Evolutionary conservation across 257 asterid genomes (phyloP).

Genomic region (Dorcoceras hygrometricum): DNA sequence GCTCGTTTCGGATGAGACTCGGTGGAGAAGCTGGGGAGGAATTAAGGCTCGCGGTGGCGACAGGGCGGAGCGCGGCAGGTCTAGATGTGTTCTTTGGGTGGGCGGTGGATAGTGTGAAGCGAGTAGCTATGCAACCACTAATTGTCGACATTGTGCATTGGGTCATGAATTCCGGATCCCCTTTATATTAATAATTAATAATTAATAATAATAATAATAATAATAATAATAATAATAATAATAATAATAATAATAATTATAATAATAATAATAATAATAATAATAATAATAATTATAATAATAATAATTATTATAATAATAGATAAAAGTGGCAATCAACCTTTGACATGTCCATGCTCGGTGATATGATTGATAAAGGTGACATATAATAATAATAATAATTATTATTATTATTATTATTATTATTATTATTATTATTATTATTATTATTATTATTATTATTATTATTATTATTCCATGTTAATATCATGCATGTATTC

Average conservation of each 20-base stretch:
- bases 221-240: no score
- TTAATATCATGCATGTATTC: no score
- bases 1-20: slow-evolving; percentile 5
- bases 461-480: background rate
- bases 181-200: slow-evolving; percentile 38
- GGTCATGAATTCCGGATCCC: background rate
- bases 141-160: slow-evolving; percentile 66
- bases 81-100: slow-evolving; percentile 12
- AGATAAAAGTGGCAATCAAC: no score
- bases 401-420: no score
- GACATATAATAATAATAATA: no score
- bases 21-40: slow-evolving; percentile 32
- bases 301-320: no score
- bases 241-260: no score
- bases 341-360: no score
- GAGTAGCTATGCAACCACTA: slow-evolving; percentile 51
- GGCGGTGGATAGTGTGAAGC: slow-evolving; percentile 37
- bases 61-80: slow-evolving; percentile 43
- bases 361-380: no score
- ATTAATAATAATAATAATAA: no score
- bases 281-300: no score
- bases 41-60: slow-evolving; percentile 48
- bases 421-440: background rate
- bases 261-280: no score
- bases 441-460: background rate